phyloP scores from a whole-genome alignment of 2,329 filamentous ascomycete species.

The Magnaporthiopsis incrustans region DNA sequence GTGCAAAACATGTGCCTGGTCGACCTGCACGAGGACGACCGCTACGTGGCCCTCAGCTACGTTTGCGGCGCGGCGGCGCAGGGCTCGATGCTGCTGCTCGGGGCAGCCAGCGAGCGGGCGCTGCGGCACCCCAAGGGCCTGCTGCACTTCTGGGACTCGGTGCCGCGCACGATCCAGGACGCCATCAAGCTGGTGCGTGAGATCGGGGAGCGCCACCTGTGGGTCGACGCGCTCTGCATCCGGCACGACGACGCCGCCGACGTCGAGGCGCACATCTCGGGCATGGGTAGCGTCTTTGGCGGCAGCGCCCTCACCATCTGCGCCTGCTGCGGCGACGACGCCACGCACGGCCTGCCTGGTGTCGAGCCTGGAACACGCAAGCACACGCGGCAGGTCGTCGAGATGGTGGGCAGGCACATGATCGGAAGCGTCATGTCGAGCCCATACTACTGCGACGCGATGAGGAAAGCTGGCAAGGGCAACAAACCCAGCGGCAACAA shows the following conservation, averaged over 20 bases:
- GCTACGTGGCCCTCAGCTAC: constrained; percentile 9
- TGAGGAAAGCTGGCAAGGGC: too few relatives aligned
- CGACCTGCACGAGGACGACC: constrained; percentile 6
- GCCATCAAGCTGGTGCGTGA: constrained; percentile 10
- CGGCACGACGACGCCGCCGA: constrained; percentile 14
- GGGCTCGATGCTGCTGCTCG: constrained; percentile 3
- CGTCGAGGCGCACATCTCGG: constrained; percentile 6
- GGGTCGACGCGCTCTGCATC: constrained; percentile 19
- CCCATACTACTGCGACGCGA: too few relatives aligned
- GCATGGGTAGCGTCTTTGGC: constrained; percentile 13
- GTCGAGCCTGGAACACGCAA: constrained; percentile 2
- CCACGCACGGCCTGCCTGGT: constrained; percentile 2
- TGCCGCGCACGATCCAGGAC: constrained; percentile 13
- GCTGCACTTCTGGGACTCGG: constrained; percentile 6
- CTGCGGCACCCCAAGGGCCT: constrained; percentile 8
- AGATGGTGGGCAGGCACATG: constrained; percentile 15
- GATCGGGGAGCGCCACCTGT: constrained; percentile 15
- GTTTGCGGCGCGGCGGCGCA: constrained; percentile 8
- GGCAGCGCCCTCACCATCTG: constrained; percentile 3
- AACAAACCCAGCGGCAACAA: too few relatives aligned
- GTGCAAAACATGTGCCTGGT: constrained; percentile 7
- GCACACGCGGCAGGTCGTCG: constrained; percentile 3
- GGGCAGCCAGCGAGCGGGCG: not conserved
- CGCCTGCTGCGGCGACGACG: constrained; percentile 4
- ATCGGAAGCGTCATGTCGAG: constrained; percentile 13